Base-by-base conservation (phyloP, 257 asterid genomes). In the Solanum bukasovii region DNA sequence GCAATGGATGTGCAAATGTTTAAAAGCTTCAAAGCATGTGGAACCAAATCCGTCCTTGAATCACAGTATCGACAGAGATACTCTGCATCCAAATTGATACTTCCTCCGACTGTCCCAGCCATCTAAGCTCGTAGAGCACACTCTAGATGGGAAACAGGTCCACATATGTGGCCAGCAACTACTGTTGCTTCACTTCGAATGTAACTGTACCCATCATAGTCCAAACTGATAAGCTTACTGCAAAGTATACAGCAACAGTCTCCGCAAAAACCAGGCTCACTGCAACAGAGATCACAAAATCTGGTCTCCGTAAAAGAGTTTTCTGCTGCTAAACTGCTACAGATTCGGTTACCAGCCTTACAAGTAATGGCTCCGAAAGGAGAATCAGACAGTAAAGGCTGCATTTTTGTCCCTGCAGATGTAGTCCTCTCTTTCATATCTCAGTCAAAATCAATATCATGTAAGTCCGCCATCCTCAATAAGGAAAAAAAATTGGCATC, bases 51-150 rank as follows among this genome's bases (percentile, higher is more conserved):
- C 9, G 93, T 90, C 89, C 88, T 95, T 6, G 97, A 93, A 91
- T 95, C 98, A 92, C 99, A 95, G 20, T 95, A 93, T 35, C 98
- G 94, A 33, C 99, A 96, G 90, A 93, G 93, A 78, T 96, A 94
- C 91, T 95, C 97, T 5, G 98, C 95, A 90, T 96, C 98, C 91
- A 96, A 86, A 84, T 93, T 91, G 29, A 95, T 94, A 90, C 90
- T 90, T 86, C 98, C 98, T 84, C 96, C 96, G 14, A 95, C 95
- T 23, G 95, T 94, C 86, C 99, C 98, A 49, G 96, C 96, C 95
- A 95, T 85, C 90, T 90, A 92, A 88, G 97, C 96, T 63, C 98
- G 93, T n/a, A 95, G 89, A 87, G 94, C 98, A 90, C 98, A 96
- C 27, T 93, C 91, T 31, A 94, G 87, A 82, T 96, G 99, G 88